Percentiles rank a stretch among this genome's conserved stretches.
Evolutionary conservation across 1,284 basidiomycete genomes (phyloP).

Genomic region (Mycena citricolor): DNA sequence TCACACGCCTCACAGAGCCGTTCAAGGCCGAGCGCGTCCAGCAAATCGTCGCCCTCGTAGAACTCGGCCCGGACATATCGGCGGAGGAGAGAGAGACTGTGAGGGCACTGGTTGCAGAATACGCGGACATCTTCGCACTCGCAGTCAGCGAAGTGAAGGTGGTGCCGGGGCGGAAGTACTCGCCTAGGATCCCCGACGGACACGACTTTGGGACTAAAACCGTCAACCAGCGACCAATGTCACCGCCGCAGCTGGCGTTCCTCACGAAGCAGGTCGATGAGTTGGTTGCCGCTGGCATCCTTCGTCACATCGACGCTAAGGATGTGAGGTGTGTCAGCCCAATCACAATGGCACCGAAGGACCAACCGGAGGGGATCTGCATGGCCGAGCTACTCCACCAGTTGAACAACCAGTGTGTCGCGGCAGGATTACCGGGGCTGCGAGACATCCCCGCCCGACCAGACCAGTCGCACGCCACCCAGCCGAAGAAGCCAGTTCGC

Average conservation of each 20-base stretch:
- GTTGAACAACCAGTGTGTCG: conserved; percentile 21
- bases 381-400: conserved; percentile 5
- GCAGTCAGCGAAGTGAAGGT: conserved; percentile 29
- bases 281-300: conserved; percentile 29
- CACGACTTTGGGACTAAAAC: conserved; percentile 26
- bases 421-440: conserved; percentile 25
- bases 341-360: conserved; percentile 14
- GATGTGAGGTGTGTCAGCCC: conserved; percentile 12
- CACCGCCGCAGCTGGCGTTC: conserved; percentile 31
- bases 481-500: no score
- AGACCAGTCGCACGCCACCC: no score
- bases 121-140: conserved; percentile 32
- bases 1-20: conserved; percentile 8
- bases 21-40: conserved; percentile 10
- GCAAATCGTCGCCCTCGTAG: conserved; percentile 8
- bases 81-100: conserved; percentile 13
- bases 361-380: conserved; percentile 26
- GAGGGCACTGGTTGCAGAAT: conserved; percentile 19
- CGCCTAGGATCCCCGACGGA: conserved; percentile 24
- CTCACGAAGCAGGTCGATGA: conserved; percentile 32
- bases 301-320: conserved; percentile 2
- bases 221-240: conserved; percentile 29
- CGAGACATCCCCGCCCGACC: no score
- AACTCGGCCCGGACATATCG: conserved; percentile 24
- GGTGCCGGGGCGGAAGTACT: conserved; percentile 26